Conservation (phyloP, 169 alveolate genomes). For the Plasmodium malariae region DNA sequence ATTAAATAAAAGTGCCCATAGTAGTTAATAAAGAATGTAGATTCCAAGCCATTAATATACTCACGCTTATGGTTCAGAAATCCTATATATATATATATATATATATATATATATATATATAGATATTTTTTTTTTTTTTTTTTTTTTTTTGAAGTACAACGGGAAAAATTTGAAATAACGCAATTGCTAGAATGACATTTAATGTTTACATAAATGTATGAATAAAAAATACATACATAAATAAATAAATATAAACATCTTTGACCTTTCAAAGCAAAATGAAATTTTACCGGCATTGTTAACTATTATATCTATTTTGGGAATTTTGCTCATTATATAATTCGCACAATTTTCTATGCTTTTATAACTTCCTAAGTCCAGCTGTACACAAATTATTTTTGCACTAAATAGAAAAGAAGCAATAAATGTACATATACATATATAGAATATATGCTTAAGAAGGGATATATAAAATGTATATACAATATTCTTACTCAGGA, state of each 20-base stretch:
- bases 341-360: conserved; percentile 69
- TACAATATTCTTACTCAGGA: conserved; percentile 30
- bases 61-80: conserved; percentile 29
- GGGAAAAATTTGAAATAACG: too few relatives aligned
- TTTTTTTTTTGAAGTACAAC: background rate
- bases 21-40: conserved; percentile 55
- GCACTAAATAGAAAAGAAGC: conserved; percentile 13
- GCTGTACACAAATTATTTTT: conserved; percentile 43
- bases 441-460: background rate
- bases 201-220: background rate
- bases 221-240: background rate
- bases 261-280: too few relatives aligned
- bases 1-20: conserved; percentile 69
- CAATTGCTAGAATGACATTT: too few relatives aligned
- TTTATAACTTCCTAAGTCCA: conserved; percentile 42
- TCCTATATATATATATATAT: conserved; percentile 10
- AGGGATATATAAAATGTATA: background rate
- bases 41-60: conserved; percentile 44
- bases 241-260: background rate
- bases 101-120: background rate
- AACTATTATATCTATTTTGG: conserved; percentile 67
- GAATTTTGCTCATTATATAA: conserved; percentile 26
- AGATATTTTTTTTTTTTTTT: background rate
- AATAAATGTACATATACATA: background rate
- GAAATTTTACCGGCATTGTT: conserved; percentile 68